Conservation (phyloP, 257 asterid genomes). For the Solanum chiquidenum region DNA sequence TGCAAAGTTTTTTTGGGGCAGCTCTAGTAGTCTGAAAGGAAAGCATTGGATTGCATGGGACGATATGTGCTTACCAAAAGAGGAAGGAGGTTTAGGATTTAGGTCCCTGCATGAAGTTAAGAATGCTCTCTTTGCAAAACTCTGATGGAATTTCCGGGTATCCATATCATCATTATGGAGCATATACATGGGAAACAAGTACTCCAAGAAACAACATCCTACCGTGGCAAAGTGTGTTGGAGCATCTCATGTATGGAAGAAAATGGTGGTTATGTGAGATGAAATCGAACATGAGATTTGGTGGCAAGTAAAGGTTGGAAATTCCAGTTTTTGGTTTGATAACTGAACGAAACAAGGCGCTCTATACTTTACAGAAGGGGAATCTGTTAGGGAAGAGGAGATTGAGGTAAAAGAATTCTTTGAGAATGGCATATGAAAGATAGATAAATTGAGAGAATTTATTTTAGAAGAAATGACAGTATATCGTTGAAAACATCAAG, state of each 20-base stretch:
- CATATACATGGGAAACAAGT: too few relatives aligned
- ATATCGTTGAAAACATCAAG: too few relatives aligned
- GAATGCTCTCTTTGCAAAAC: not conserved
- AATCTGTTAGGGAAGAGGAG: fast-evolving
- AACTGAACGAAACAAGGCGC: too few relatives aligned
- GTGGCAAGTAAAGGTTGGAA: not conserved
- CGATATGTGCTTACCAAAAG: not conserved
- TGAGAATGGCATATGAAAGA: too few relatives aligned
- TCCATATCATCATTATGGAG: not conserved
- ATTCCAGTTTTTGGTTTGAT: not conserved
- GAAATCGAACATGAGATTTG: too few relatives aligned
- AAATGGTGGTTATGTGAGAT: not conserved
- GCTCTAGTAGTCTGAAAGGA: not conserved
- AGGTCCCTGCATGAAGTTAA: too few relatives aligned
- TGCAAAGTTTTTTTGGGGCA: not conserved
- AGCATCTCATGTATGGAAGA: not conserved
- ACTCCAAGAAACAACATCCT: too few relatives aligned
- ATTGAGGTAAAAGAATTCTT: too few relatives aligned
- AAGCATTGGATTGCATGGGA: not conserved
- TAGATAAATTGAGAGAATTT: too few relatives aligned
- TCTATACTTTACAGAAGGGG: not conserved
- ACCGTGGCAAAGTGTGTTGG: not conserved
- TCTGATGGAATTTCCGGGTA: not conserved
- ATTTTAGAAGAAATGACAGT: too few relatives aligned
- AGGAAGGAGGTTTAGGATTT: too few relatives aligned